phyloP scores from a whole-genome alignment of 306 rosid species.

The Arachis hypogaea region DNA sequence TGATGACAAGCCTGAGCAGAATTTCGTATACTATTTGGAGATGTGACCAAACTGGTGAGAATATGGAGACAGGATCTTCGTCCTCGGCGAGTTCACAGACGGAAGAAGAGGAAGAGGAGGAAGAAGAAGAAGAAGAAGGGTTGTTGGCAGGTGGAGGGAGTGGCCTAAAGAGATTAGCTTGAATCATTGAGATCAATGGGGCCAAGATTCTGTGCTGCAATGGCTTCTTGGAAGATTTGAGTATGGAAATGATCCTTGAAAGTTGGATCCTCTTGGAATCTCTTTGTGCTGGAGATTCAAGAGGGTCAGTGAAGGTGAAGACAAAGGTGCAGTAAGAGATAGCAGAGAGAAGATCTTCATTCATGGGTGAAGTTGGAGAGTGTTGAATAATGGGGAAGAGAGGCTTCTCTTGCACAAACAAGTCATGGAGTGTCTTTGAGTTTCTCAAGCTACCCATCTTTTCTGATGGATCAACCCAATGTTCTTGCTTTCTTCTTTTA shows the following conservation, averaged over 20 bases:
- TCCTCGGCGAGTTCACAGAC: slow-evolving; percentile 56
- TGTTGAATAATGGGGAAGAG: slow-evolving; percentile 18
- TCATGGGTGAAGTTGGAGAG: slow-evolving; percentile 44
- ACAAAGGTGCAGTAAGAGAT: slow-evolving; percentile 58
- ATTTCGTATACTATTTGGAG: slow-evolving; percentile 72
- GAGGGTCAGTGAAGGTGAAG: slow-evolving; percentile 51
- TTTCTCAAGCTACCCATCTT: slow-evolving; percentile 49
- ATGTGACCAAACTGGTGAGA: slow-evolving; percentile 67
- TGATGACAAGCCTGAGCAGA: slow-evolving; percentile 55
- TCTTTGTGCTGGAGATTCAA: slow-evolving; percentile 61
- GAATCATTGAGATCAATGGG: slow-evolving; percentile 61
- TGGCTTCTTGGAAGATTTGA: slow-evolving; percentile 58
- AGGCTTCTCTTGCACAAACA: slow-evolving; percentile 51
- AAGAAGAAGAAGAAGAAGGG: too few relatives aligned
- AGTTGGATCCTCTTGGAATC: slow-evolving; percentile 68
- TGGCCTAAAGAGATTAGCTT: slow-evolving; percentile 65
- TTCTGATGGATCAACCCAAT: background rate
- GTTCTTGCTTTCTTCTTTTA: background rate
- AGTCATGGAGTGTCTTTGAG: slow-evolving; percentile 51
- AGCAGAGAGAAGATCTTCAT: slow-evolving; percentile 57
- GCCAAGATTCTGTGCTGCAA: slow-evolving; percentile 41
- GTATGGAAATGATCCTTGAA: slow-evolving; percentile 49
- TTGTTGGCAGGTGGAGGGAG: slow-evolving; percentile 70
- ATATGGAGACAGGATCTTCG: slow-evolving; percentile 54
- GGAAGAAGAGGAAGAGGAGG: background rate